These are phyloP conservation scores for Aspergillus avenaceus DNA, from an alignment of 495 filamentous ascomycete genomes.

Conservation along the genomic window DNA sequence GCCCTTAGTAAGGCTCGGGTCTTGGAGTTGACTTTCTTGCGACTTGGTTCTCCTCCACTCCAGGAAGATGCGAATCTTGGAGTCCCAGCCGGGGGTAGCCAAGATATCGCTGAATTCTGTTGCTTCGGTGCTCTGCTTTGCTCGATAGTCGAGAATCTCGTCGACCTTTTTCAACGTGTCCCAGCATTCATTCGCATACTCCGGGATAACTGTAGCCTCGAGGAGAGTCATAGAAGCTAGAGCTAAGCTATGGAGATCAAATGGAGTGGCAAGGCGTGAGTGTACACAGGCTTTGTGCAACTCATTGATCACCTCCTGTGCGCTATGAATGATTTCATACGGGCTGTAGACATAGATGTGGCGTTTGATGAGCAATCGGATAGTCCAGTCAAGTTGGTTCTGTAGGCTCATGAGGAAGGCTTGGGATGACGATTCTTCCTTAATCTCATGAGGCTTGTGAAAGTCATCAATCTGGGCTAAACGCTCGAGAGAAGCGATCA, in stretches of 20 bases:
- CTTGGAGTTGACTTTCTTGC: constrained; percentile 37
- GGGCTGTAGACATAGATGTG: constrained; percentile 53
- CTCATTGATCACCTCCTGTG: constrained; percentile 54
- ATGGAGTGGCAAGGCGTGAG: constrained; percentile 43
- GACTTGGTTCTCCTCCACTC: constrained; percentile 41
- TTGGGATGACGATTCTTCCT: constrained; percentile 26
- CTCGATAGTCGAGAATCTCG: constrained; percentile 39
- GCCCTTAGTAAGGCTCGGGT: constrained; percentile 20
- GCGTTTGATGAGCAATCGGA: constrained; percentile 58
- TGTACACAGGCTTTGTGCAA: constrained; percentile 50
- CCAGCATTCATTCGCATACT: constrained; percentile 41
- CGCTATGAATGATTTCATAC: constrained; percentile 58
- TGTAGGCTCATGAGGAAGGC: constrained; percentile 46
- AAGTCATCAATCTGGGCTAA: constrained; percentile 36
- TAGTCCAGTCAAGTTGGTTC: constrained; percentile 71
- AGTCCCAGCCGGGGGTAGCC: constrained; percentile 38
- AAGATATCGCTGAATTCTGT: constrained; percentile 38
- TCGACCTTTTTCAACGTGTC: constrained; percentile 41
- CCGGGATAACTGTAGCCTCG: constrained; percentile 55
- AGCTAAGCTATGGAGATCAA: constrained; percentile 70
- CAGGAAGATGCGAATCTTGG: constrained; percentile 44
- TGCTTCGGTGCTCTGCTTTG: constrained; percentile 19
- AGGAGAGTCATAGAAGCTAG: constrained; percentile 65
- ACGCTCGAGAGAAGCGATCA: constrained; percentile 38
- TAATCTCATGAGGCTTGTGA: constrained; percentile 27